A percentile compares a stretch with the other conserved stretches of the same genome.
Conservation (phyloP, 1,284 basidiomycete species). For the Termitomyces sp. region DNA sequence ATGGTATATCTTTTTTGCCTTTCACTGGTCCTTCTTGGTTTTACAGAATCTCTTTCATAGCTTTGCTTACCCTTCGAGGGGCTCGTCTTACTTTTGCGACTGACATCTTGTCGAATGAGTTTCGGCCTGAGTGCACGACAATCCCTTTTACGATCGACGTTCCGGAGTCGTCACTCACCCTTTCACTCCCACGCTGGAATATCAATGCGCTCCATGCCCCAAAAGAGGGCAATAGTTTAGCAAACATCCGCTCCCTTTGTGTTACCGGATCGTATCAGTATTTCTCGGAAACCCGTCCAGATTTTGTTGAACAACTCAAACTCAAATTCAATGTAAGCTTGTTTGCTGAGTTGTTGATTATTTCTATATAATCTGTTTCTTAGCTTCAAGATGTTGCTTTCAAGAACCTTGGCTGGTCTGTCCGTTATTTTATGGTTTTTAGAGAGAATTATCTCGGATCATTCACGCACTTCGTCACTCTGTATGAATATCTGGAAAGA, state of each 20-base stretch:
- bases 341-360: background rate
- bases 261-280: conserved; percentile 75
- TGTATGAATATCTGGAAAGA: conserved; percentile 78
- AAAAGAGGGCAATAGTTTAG: conserved; percentile 52
- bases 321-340: conserved; percentile 60
- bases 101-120: conserved; percentile 67
- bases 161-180: conserved; percentile 50
- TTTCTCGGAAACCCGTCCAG: conserved; percentile 59
- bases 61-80: conserved; percentile 68
- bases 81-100: conserved; percentile 46
- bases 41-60: conserved; percentile 35
- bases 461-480: conserved; percentile 87
- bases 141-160: conserved; percentile 66
- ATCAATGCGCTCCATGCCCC: conserved; percentile 72
- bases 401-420: conserved; percentile 79
- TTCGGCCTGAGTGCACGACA: conserved; percentile 64
- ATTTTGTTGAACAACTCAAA: conserved; percentile 75
- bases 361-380: conserved; percentile 2
- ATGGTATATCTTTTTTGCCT: conserved; percentile 47
- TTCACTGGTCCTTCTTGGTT: background rate
- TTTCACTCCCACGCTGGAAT: conserved; percentile 84
- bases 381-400: conserved; percentile 55
- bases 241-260: conserved; percentile 52
- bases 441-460: conserved; percentile 90
- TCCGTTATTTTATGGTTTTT: conserved; percentile 81